Conservation (phyloP, 1,284 basidiomycete genomes). For the Trametes polyzona region DNA sequence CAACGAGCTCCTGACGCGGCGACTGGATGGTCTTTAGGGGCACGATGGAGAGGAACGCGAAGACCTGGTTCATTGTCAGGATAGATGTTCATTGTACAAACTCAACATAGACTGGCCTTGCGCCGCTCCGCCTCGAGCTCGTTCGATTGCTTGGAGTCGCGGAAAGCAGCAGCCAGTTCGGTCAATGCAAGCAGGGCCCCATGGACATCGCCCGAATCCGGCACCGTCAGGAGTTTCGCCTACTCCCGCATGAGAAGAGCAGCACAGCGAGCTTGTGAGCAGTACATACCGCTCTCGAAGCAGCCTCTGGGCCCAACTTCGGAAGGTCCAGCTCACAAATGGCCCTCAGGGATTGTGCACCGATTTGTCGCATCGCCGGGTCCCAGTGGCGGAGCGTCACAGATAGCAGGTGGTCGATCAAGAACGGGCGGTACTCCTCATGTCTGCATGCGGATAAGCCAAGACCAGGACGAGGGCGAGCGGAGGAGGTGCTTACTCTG, state of each 20-base stretch:
- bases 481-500: slow-evolving; percentile 58
- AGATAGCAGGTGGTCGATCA: slow-evolving; percentile 78
- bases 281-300: slow-evolving; percentile 53
- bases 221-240: slow-evolving; percentile 61
- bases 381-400: slow-evolving; percentile 93
- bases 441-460: slow-evolving; percentile 46
- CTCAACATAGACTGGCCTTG: slow-evolving; percentile 47
- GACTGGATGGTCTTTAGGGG: slow-evolving; percentile 64
- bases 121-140: slow-evolving; percentile 38
- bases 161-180: slow-evolving; percentile 66
- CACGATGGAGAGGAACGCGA: slow-evolving; percentile 57
- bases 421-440: slow-evolving; percentile 67
- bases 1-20: slow-evolving; percentile 74
- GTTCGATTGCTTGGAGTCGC: slow-evolving; percentile 34
- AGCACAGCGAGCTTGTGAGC: neutral
- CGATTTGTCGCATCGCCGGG: slow-evolving; percentile 75
- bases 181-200: slow-evolving; percentile 80
- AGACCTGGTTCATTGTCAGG: slow-evolving; percentile 49
- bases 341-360: slow-evolving; percentile 74
- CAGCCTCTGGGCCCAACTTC: slow-evolving; percentile 53
- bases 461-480: slow-evolving; percentile 5
- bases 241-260: slow-evolving; percentile 36
- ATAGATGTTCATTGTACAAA: too few species aligned
- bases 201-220: slow-evolving; percentile 79
- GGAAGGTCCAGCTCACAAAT: slow-evolving; percentile 69